These are phyloP conservation scores for Xylariaceae sp. DNA, from an alignment of 2,329 filamentous ascomycete species.

Conservation along the genomic window DNA sequence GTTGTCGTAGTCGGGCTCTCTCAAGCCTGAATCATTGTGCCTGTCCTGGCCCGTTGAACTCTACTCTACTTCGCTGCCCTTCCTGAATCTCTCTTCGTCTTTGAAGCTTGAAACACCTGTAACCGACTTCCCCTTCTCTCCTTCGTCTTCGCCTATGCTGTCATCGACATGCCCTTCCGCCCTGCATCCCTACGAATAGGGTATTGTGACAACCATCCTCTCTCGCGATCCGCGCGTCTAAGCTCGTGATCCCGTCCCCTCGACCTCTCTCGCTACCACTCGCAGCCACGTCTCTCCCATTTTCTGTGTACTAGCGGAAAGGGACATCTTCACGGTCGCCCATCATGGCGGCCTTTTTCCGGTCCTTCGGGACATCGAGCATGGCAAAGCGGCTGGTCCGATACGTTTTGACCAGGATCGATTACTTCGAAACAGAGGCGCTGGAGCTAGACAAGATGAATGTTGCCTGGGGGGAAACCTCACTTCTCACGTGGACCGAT, in stretches of 20 bases:
- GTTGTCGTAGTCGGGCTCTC: no score
- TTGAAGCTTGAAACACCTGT: not conserved
- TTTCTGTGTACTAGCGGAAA: not conserved
- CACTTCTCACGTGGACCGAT: conserved; percentile 80
- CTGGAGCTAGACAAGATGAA: conserved; percentile 84
- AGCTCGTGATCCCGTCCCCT: conserved; percentile 9
- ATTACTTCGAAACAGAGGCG: conserved; percentile 82
- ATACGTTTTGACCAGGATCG: conserved; percentile 77
- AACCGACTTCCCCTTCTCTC: no score
- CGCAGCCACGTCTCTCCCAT: not conserved
- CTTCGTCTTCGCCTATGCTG: not conserved
- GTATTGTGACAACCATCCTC: conserved; percentile 26
- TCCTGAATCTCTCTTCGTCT: not conserved
- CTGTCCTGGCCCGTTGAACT: no score
- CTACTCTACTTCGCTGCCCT: not conserved
- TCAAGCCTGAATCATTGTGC: no score
- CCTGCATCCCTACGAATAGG: conserved; percentile 29
- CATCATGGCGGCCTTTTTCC: conserved; percentile 70
- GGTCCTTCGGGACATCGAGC: conserved; percentile 60
- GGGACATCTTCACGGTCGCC: conserved; percentile 4
- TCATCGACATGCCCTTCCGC: conserved; percentile 30
- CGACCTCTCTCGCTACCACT: not conserved
- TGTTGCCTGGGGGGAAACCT: conserved; percentile 75
- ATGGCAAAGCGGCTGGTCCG: conserved; percentile 87
- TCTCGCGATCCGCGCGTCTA: conserved; percentile 24